phyloP scores from a whole-genome alignment of 768 basidiomycete genomes.

The Russula compacta region DNA sequence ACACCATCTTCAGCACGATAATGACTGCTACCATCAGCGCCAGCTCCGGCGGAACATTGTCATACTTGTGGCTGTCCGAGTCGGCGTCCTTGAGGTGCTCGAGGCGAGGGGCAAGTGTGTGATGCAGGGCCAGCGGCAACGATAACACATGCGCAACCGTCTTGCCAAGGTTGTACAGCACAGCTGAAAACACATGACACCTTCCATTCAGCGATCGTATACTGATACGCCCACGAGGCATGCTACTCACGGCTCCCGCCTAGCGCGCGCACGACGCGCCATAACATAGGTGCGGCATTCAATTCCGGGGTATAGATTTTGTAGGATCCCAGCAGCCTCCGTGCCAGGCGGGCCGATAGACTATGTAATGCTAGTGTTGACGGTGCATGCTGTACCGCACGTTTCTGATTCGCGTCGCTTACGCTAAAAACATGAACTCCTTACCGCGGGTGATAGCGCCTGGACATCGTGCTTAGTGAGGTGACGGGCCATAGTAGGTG shows the following conservation, averaged over 20 bases:
- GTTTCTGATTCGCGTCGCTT: neutral
- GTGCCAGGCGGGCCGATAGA: slow-evolving; percentile 55
- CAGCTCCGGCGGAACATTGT: slow-evolving; percentile 62
- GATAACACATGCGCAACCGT: slow-evolving; percentile 45
- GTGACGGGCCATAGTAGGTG: slow-evolving; percentile 51
- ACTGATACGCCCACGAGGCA: slow-evolving; percentile 15
- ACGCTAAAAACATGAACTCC: slow-evolving; percentile 22
- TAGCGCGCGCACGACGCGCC: slow-evolving; percentile 60
- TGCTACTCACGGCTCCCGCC: slow-evolving; percentile 60
- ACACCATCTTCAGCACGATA: slow-evolving; percentile 74
- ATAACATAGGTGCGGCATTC: slow-evolving; percentile 69
- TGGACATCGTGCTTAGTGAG: slow-evolving; percentile 61
- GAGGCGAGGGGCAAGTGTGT: slow-evolving; percentile 39
- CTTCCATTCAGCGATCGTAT: slow-evolving; percentile 15
- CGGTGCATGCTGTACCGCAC: slow-evolving; percentile 46
- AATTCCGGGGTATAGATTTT: slow-evolving; percentile 60
- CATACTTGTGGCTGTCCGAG: slow-evolving; percentile 41
- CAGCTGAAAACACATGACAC: slow-evolving; percentile 35
- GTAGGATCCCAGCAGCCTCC: slow-evolving; percentile 42
- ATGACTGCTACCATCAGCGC: slow-evolving; percentile 50
- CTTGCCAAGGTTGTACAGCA: slow-evolving; percentile 57
- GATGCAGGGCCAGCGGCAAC: slow-evolving; percentile 52
- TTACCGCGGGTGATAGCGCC: slow-evolving; percentile 64
- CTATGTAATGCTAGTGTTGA: slow-evolving; percentile 45
- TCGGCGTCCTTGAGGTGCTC: slow-evolving; percentile 31